A percentile compares a stretch with the other conserved stretches of the same genome.
These are phyloP conservation scores for Exophiala bonariae DNA, from an alignment of 2,329 filamentous ascomycete species.

Conservation along the genomic window DNA sequence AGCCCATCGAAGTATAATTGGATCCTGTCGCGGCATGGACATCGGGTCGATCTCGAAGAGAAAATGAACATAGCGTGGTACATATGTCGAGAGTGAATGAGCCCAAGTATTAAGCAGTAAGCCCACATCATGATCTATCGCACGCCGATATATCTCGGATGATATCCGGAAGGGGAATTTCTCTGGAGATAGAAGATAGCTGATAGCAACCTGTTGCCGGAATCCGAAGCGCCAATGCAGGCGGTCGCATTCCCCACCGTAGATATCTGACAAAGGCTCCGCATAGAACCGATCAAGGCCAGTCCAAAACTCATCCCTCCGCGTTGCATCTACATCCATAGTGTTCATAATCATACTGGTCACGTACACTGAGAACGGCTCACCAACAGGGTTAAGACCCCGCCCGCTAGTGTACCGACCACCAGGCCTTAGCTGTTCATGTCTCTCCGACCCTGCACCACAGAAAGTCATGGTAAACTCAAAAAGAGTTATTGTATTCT, in stretches of 20 bases:
- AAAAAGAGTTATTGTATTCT: background rate
- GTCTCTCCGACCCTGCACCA: background rate
- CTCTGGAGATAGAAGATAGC: background rate
- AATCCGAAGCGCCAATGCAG: background rate
- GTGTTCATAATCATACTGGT: background rate
- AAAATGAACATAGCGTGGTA: background rate
- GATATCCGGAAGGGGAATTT: background rate
- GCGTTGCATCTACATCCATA: background rate
- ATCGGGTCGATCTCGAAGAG: conserved; percentile 1
- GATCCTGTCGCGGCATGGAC: background rate
- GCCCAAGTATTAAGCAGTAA: background rate
- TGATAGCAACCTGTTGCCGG: background rate
- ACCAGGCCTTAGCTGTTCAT: background rate
- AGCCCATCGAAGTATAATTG: background rate
- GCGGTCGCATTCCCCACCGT: background rate
- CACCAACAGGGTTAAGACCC: no score
- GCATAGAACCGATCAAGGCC: background rate
- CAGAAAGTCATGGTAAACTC: background rate
- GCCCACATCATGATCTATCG: background rate
- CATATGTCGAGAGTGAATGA: background rate
- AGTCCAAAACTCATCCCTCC: background rate
- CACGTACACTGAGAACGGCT: background rate
- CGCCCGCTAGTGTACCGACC: no score
- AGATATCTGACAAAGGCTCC: background rate
- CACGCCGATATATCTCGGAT: background rate